Base-by-base conservation (phyloP, 345 rosid species). In the Dimocarpus longan region DNA sequence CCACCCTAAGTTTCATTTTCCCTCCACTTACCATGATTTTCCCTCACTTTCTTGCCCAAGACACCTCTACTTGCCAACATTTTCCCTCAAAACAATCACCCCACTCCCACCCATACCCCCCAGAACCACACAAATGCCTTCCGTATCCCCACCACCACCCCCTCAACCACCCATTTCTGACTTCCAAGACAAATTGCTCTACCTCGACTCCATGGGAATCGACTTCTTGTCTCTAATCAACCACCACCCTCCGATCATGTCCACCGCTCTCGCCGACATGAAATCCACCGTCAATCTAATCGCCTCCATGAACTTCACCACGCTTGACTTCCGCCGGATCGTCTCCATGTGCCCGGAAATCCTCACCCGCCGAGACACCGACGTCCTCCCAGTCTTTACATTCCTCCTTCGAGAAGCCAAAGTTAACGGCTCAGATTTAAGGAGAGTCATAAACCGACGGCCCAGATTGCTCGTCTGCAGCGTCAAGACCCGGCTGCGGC, bases 361-460 rank as follows among this genome's bases (percentile, higher is more conserved):
- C 68, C 88, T 94, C 75, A 60, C 90, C 78, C 66, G 83, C 57
- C 80, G 76, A 4, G 78, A 88, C 50, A 57, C 89, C 60, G 70
- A 83, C 67, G 76, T 93, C 39, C 74, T 84, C 83, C 92, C 94
- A 1, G 80, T 88, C 85, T 88, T 92, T 88, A 87, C 98, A 50
- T 95, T 95, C 93, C 98, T 95, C 84, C 94, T 92, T 81, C 91
- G 97, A 0, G 98, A 95, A 83, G 97, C 86, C 37, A 77, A 83
- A 16, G 94, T 95, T 39, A 79, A 84, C 66, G 82, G 84, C 73
- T 86, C 85, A 66, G 88, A 87, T 71, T 72, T 95, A 64, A 89
- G 85, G 39, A 82, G 83, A 28, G 91, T 88, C 37, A 85, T 95
- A 39, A 84, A 89, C 82, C 90, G 98, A 32, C 93, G 98, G 73